Base-by-base conservation (phyloP, 2,329 filamentous ascomycete species). In the Verticillium longisporum region DNA sequence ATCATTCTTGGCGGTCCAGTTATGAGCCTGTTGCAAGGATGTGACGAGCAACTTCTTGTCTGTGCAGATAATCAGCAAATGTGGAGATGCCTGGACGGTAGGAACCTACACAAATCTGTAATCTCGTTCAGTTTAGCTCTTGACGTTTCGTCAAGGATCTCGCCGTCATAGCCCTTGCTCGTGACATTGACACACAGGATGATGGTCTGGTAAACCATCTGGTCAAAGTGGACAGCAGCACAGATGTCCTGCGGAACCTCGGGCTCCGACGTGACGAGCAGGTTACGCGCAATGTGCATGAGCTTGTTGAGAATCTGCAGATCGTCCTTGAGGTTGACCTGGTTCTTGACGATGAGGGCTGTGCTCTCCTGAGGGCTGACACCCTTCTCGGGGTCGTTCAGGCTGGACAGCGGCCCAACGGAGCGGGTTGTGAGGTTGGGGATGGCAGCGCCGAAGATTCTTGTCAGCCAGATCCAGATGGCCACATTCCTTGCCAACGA, bases 1-100 rank as follows among this genome's bases (percentile, higher is more conserved):
- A 67, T 88, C 86, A 66, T 88, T 86, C 63, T 87, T 87, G 61
- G 86, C 85, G 1, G 85, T 87, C 85, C 86, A 88, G 70, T 89
- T 89, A 66, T 88, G 86, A 1, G 85, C 83, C 69, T 88, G 85
- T 67, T 89, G 86, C 13, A 89, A 73, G 2, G 83, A 84, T 0
- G 86, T 88, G 1, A 89, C 85, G 2, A 89, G 76, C 1, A 89
- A 74, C 67, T 88, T 88, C 66, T 89, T 88, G 71, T 86, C 85
- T 88, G 54, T 34, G 32, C 54, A 5, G 11, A 4, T 53, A 1
- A 26, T 56, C n/a, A 59, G 31, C 11, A 33, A 9, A 13, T 45
- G 3, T 3, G 26, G 54, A 21, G 9, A 26, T 31, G 14, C 4
- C 4, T 55, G 38, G 38, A n/a, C 13, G 14, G 15, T 5, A 7